Evolutionary conservation across 1,139 yeast genomes (phyloP), one percentile per base, ranked within the genome.

Genomic region (Scheffersomyces segobiensis): DNA sequence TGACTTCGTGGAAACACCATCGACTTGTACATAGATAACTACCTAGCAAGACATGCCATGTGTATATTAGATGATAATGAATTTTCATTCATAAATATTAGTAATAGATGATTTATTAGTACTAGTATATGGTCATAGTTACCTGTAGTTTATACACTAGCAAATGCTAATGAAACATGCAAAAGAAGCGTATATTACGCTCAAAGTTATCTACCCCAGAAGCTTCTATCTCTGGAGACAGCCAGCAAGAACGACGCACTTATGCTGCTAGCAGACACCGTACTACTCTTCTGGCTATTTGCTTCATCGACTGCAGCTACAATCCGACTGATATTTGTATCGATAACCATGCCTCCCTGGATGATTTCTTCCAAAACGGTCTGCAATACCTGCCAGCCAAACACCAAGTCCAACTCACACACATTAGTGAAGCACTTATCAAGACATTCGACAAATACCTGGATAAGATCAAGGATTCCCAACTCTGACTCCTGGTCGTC

Each of bases 291-390:
- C 63, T 83, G 86, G 56, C 82, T 76, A 67, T 84, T 85, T 52
- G 87, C 87, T 50, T 81, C 86, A 67, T 85, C 88, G 12, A 88
- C 89, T 0, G 96, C 93, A n/a, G 80, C 80, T n/a, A 93, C 97
- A 49, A 95, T 93, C 62, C 91, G 85, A 50, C 78, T 73, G 32
- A 93, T 91, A 66, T 89, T 92, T 1, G 99, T 93, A 71, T 95
- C 99, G 49, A 96, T 91, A n/a, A 95, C 99, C 96, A 96, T 89
- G 0, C 99, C 99, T 39, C 98, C 99, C 71, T 95, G 99, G 0
- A 95, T 89, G 50, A 95, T 90, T 67, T 96, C 98, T 69, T 89
- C 95, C 57, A 95, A 75, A 4, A 95, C 98, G 1, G 97, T 89
- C 69, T 95, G 97, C 52, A 95, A 77, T 17, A 93, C 96, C 73